Base-by-base conservation (phyloP, 352 stramenopile genomes). In the Phytophthora parvispora region DNA sequence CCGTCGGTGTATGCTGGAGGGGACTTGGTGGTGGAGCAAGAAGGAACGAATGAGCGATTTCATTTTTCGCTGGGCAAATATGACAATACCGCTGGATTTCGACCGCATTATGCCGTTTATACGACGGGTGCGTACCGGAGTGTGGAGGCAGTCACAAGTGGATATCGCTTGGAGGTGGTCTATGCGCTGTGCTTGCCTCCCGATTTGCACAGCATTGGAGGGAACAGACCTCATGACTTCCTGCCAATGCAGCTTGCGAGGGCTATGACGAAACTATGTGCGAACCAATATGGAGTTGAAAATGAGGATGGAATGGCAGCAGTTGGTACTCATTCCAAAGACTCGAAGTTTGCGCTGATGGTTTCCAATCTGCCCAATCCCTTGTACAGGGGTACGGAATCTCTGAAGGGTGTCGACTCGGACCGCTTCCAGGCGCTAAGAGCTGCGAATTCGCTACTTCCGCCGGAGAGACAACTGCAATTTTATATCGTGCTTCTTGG, bases 111-210 rank as follows among this genome's bases (percentile, higher is more conserved):
- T 47, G 42, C 40, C n/a, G 40, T 53, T 6, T 60, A 48, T 16
- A 4, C 36, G 15, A 36, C 53, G 34, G 53, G 36, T 38, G 34
- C 36, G 15, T 50, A 48, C 16, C 32, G 24, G 18, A 16, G 34
- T 4, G 53, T 60, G 12, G 32, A 34, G 28, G 32, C 24, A 25
- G 53, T 60, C 34, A 60, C 36, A 22, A 60, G 53, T 50, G 52
- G 52, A 13, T 38, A 60, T 50, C 52, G 52, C 34, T 49, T 60
- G 24, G 53, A 36, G 34, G 13, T 60, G 53, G 53, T 48, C 10
- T 60, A 60, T 29, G 42, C 29, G 53, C 24, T 60, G 6, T 34
- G 32, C 24, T 24, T 50, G 20, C 34, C 53, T 25, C 36, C 36
- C 25, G 32, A 40, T 40, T 18, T 40, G 32, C 32, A 40, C 12